Percentiles rank a stretch among this genome's conserved stretches.
phyloP scores from a whole-genome alignment of 371 early-diverging fungal genomes.

The Mucor saturninus region DNA sequence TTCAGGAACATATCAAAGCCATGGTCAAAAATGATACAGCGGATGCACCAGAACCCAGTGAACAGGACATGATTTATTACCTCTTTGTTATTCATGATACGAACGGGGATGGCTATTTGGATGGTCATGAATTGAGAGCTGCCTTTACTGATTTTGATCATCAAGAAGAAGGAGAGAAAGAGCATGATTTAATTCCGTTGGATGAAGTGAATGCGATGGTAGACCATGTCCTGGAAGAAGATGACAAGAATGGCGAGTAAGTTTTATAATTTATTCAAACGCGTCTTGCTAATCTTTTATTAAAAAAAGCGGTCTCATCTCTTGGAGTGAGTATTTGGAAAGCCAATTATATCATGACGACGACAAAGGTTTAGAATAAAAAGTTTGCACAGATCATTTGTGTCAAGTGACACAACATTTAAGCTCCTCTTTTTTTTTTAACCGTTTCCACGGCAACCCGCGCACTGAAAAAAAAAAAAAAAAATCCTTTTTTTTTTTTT shows the following conservation, averaged over 20 bases:
- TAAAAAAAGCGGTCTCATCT: constrained; percentile 65
- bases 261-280: constrained; percentile 1
- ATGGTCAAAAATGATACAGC: constrained; percentile 24
- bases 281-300: background rate
- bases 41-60: constrained; percentile 3
- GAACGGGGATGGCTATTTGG: constrained; percentile 69
- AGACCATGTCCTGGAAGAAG: constrained; percentile 41
- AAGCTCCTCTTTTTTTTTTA: background rate
- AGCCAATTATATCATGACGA: constrained; percentile 65
- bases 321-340: constrained; percentile 76
- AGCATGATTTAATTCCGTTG: constrained; percentile 21
- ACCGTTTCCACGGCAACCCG: background rate
- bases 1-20: constrained; percentile 41
- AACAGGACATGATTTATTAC: constrained; percentile 40
- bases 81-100: constrained; percentile 65
- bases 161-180: constrained; percentile 3
- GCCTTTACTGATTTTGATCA: constrained; percentile 56
- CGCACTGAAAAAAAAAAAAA: background rate
- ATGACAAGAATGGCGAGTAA: constrained; percentile 67
- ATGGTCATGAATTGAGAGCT: constrained; percentile 72
- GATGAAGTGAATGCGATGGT: constrained; percentile 37
- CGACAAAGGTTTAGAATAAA: too few relatives aligned
- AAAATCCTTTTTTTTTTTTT: background rate
- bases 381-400: background rate
- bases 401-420: background rate